Evolutionary conservation across 2,329 filamentous ascomycete species (phyloP), one percentile per base, ranked within the genome.

Genomic region (Hypoxylon sp.): DNA sequence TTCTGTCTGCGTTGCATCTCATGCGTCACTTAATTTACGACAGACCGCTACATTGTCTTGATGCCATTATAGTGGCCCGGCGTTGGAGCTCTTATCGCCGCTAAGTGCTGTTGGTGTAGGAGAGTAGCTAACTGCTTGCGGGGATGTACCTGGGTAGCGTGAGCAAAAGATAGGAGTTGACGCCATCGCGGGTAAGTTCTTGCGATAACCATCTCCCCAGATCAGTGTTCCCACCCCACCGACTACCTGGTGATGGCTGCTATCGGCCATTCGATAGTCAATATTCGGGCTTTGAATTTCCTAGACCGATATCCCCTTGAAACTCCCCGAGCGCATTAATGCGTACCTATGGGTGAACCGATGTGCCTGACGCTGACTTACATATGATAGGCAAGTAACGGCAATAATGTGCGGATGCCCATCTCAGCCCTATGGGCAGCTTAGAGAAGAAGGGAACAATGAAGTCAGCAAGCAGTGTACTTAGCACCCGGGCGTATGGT

Each of bases 351-450:
- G 46, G 53, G 39, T 59, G 46, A 53, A 67, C 53, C 35, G 55
- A 66, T 63, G 65, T 69, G 68, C 58, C 62, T 65, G 65, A 54
- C 37, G 59, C 50, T 63, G 52, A 70, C 59, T 59, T 69, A 57
- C 48, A 57, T 66, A 51, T 44, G 55, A 60, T 53, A 42, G 33
- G 31, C 58, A 62, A 44, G 57, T 51, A 60, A 63, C 51, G 63
- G 67, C 51, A 71, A 69, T 69, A 70, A 63, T 59, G 63, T 71
- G 69, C 69, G 69, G 53, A 66, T 74, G 70, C 67, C 72, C 72
- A 74, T 72, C 68, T 76, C 74, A 76, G 74, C 74, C 74, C 74
- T 76, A 76, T 71, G 69, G 22, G 33, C 50, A 53, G 46, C 19
- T 50, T 44, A 29, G 58, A 69, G 47, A 65, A 39, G 37, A 10